Base-by-base conservation (phyloP, 2,329 filamentous ascomycete species). In the Aspergillus nomiae region DNA sequence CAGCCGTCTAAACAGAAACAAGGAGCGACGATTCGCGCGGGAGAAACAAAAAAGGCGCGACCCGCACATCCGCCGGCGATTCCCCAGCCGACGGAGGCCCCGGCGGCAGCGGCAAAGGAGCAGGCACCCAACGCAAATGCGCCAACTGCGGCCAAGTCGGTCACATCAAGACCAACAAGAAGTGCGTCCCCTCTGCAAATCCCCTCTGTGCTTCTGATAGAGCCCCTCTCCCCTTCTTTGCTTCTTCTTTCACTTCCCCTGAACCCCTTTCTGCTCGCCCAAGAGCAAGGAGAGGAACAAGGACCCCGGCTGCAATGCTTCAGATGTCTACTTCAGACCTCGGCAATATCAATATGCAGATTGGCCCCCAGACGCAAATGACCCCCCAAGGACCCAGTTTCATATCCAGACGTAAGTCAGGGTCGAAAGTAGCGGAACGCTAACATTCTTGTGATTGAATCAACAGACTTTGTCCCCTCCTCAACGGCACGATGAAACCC, bases 121-220 rank as follows among this genome's bases (percentile, higher is more conserved):
- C 82, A 41, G 83, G 83, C 51, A 89, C 87, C 12, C 84, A 85
- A 61, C 87, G 96, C 72, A 98, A 98, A 82, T 99, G 95, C 81
- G 95, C 95, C 69, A 98, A 97, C 78, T 99, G 95, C 80, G 95
- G 95, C 57, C 91, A 95, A 77, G 91, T 96, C 60, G 95, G 95
- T 36, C 95, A 99, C 75, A 99, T 99, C 84, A 97, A 97, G 81
- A 98, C 94, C 55, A 98, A 98, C 84, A 96, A 97, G 83, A 98
- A 97, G 92, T 95, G 87, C 64, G 69, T 65, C 21, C n/a, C 21
- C 38, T 12, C 36, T 21, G 2, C 41, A 46, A 24, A 48, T 45
- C 48, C 45, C 46, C 46, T 59, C 54, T 46, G 60, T 51, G 58
- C 62, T 53, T 60, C 60, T 51, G 55, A 62, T 26, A 57, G 58